A percentile compares a stretch with the other conserved stretches of the same genome.
Conservation (phyloP, 345 rosid species). For the Citropsis articulata region DNA sequence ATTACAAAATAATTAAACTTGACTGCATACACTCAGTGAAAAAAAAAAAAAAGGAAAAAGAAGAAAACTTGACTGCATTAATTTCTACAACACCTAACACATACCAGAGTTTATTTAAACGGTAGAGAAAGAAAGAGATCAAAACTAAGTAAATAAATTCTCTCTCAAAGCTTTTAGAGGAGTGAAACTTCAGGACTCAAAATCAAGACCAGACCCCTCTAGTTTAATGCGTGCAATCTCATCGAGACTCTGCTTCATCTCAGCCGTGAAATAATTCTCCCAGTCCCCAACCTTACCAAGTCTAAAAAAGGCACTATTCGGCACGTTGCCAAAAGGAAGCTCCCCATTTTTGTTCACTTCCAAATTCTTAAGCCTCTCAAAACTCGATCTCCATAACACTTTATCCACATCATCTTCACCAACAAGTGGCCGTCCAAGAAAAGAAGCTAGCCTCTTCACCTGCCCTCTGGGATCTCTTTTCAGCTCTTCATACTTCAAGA, state of each 20-base stretch:
- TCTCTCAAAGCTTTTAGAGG: background rate
- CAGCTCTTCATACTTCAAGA: constrained; percentile 10
- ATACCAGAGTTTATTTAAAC: no score
- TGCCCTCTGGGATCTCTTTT: background rate
- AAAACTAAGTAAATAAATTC: no score
- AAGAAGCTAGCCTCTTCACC: constrained; percentile 7
- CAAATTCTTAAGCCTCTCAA: constrained; percentile 5
- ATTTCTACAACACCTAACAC: no score
- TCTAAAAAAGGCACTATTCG: constrained; percentile 31
- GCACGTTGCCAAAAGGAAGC: background rate
- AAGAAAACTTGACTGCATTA: no score
- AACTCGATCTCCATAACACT: constrained; percentile 1
- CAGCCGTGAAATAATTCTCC: constrained; percentile 23
- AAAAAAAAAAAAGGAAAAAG: no score
- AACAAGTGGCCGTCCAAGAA: constrained; percentile 4
- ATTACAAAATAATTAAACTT: no score
- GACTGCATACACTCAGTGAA: no score
- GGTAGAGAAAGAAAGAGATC: no score
- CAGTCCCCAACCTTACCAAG: constrained; percentile 36
- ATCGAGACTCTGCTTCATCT: constrained; percentile 18
- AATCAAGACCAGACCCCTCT: constrained; percentile 17
- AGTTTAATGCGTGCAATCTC: constrained; percentile 10
- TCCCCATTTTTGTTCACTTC: background rate
- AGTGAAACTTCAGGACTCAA: background rate
- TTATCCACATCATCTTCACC: background rate